phyloP scores from a whole-genome alignment of 768 basidiomycete genomes.

The Hypholoma fasciculare region DNA sequence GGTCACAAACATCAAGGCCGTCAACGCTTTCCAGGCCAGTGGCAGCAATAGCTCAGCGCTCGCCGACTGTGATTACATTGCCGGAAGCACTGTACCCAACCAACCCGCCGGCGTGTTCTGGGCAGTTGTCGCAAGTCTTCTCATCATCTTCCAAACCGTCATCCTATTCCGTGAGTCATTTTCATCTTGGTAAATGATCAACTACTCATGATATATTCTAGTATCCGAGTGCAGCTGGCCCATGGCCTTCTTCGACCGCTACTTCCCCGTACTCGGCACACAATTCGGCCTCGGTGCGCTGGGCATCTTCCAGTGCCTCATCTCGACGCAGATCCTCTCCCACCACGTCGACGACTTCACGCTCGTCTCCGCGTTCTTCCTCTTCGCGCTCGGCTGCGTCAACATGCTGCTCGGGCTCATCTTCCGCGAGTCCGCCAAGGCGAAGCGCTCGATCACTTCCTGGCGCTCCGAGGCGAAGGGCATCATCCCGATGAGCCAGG shows the following conservation, averaged over 20 bases:
- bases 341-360: conserved; percentile 83
- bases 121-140: conserved; percentile 82
- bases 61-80: conserved; percentile 76
- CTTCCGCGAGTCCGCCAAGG: conserved; percentile 69
- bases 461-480: conserved; percentile 64
- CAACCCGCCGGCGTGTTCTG: conserved; percentile 92
- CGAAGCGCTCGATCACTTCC: conserved; percentile 62
- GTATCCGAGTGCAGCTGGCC: conserved; percentile 85
- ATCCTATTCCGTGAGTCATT: conserved; percentile 60
- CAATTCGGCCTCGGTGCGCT: conserved; percentile 86
- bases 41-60: conserved; percentile 25
- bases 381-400: conserved; percentile 80
- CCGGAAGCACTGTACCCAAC: conserved; percentile 90
- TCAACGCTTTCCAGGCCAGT: conserved; percentile 61
- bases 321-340: conserved; percentile 70
- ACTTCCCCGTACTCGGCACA: conserved; percentile 87
- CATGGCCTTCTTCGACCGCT: conserved; percentile 75
- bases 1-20: conserved; percentile 74
- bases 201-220: conserved; percentile 12
- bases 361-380: conserved; percentile 83
- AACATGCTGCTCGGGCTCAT: conserved; percentile 83
- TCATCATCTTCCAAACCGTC: conserved; percentile 80
- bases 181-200: neutral
- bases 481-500: conserved; percentile 47
- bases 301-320: conserved; percentile 83